phyloP scores from a whole-genome alignment of 176 grass and related monocot genomes.

The Ampelocalamus luodianensis region DNA sequence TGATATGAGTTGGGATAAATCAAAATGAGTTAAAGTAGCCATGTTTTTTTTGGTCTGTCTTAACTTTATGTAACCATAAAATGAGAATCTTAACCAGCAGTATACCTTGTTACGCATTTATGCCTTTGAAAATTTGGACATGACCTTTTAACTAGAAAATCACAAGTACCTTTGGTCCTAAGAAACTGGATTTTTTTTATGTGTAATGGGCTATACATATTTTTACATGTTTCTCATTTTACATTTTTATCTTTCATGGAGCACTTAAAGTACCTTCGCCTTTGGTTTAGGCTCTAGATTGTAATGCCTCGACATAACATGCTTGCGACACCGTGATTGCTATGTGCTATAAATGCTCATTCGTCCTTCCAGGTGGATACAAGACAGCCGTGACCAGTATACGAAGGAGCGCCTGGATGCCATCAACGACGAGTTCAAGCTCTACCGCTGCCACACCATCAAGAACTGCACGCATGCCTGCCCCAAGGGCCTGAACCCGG shows the following conservation, averaged over 20 bases:
- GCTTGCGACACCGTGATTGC: background rate
- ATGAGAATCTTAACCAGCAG: background rate
- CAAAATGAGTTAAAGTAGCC: background rate
- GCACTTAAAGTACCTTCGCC: background rate
- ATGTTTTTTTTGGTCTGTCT: background rate
- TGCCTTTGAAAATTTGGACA: background rate
- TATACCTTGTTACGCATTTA: background rate
- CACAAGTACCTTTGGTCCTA: too few relatives aligned
- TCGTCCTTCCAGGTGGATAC: conserved; percentile 79
- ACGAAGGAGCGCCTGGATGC: conserved; percentile 86
- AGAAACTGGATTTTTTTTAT: background rate
- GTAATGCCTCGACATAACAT: background rate
- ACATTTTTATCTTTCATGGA: background rate
- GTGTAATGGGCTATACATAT: background rate
- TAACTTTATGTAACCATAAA: background rate
- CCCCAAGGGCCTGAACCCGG: conserved; percentile 92
- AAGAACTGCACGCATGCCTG: conserved; percentile 94
- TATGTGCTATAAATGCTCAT: conserved; percentile 14
- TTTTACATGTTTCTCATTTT: background rate
- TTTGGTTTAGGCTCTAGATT: background rate
- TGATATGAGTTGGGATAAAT: background rate
- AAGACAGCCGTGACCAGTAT: conserved; percentile 97
- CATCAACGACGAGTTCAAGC: conserved; percentile 97
- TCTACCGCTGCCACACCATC: conserved; percentile 95
- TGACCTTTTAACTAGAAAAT: background rate